These are phyloP conservation scores for Mortierella sp. DNA, from an alignment of 371 early-diverging fungal species.

Conservation along the genomic window DNA sequence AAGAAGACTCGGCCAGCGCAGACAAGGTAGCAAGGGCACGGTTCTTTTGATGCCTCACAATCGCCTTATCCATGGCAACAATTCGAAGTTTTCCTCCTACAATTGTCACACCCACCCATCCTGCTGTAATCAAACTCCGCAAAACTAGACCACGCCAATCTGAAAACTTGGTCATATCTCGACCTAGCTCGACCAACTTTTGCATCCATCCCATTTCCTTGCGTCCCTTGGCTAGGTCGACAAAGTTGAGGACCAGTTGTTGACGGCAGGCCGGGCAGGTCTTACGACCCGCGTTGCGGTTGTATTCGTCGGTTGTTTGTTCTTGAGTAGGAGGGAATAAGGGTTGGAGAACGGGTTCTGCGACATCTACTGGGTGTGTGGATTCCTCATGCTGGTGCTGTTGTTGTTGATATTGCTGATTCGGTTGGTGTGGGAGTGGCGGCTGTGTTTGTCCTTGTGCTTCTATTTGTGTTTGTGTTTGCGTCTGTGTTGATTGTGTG, in stretches of 20 bases:
- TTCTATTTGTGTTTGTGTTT: constrained; percentile 5
- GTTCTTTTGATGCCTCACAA: constrained; percentile 47
- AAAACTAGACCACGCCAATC: constrained; percentile 54
- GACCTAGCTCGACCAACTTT: constrained; percentile 35
- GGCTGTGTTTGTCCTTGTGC: not conserved
- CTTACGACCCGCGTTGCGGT: constrained; percentile 43
- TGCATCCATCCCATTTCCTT: constrained; percentile 46
- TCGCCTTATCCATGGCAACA: constrained; percentile 50
- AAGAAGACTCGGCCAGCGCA: constrained; percentile 18
- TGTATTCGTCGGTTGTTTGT: constrained; percentile 35
- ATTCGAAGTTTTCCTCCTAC: constrained; percentile 54
- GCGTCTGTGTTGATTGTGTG: not conserved
- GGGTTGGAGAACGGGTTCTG: constrained; percentile 48
- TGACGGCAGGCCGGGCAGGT: constrained; percentile 58
- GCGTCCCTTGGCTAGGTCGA: constrained; percentile 53
- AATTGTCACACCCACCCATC: constrained; percentile 58
- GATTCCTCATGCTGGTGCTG: not conserved
- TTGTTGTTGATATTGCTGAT: constrained; percentile 1
- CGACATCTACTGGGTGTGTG: constrained; percentile 19
- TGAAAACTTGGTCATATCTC: constrained; percentile 54
- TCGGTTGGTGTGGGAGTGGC: not conserved
- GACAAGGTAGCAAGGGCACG: constrained; percentile 44
- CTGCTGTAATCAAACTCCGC: constrained; percentile 49
- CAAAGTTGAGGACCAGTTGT: constrained; percentile 50
- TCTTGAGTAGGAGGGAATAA: constrained; percentile 22